phyloP scores from a whole-genome alignment of 2,329 filamentous ascomycete genomes.

The Epichloe coenophiala region DNA sequence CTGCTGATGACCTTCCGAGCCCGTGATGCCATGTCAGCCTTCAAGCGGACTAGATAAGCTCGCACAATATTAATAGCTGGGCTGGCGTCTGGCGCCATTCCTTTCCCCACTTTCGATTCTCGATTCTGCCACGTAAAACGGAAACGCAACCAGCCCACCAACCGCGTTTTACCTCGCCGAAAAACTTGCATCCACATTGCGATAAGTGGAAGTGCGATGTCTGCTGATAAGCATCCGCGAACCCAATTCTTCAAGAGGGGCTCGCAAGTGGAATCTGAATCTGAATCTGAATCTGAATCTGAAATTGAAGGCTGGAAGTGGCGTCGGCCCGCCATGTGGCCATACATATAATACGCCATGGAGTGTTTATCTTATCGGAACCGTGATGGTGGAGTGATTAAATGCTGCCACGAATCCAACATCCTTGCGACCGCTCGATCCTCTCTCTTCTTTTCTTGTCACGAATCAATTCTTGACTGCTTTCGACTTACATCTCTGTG shows the following conservation, averaged over 20 bases:
- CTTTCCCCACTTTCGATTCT: conserved; percentile 5
- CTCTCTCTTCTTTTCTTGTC: background rate
- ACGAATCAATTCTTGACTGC: background rate
- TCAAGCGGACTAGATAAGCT: background rate
- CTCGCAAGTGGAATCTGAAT: too few relatives aligned
- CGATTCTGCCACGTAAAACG: conserved; percentile 24
- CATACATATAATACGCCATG: background rate
- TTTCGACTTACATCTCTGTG: too few relatives aligned
- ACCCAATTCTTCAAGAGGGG: background rate
- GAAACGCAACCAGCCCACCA: too few relatives aligned
- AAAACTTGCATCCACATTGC: background rate
- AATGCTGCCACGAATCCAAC: background rate
- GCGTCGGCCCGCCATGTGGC: background rate
- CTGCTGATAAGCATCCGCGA: background rate
- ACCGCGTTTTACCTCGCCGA: background rate
- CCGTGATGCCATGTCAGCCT: too few relatives aligned
- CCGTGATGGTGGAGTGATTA: background rate
- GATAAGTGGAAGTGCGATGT: background rate
- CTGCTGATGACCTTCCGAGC: background rate
- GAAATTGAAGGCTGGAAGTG: background rate
- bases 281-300: background rate
- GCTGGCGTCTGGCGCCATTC: background rate
- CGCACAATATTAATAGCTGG: background rate
- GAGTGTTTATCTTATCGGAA: background rate
- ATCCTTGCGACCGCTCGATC: background rate